Percentiles rank a stretch among this genome's conserved stretches.
These are phyloP conservation scores for Chlorella sp. DNA, from an alignment of 139 green algal genomes.

Conservation along the genomic window DNA sequence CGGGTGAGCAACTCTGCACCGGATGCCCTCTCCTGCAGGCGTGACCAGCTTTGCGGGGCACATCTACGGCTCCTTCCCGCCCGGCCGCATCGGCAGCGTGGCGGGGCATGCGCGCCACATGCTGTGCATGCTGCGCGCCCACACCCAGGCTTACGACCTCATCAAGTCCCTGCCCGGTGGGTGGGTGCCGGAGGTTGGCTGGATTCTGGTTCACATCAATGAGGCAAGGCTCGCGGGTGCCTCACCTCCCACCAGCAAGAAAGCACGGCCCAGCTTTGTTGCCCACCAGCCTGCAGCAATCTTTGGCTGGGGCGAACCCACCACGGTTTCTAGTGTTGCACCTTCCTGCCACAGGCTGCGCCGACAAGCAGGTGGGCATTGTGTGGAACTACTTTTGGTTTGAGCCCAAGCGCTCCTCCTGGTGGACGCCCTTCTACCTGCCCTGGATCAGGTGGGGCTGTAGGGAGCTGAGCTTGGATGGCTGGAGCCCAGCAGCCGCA, in stretches of 20 bases:
- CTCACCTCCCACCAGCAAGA: too few species aligned
- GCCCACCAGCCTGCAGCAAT: too few species aligned
- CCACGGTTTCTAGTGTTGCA: neutral
- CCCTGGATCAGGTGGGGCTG: constrained; percentile 25
- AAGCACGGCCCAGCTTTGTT: too few species aligned
- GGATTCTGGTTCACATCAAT: too few species aligned
- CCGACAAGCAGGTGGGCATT: constrained; percentile 48
- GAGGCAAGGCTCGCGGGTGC: too few species aligned
- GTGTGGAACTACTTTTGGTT: constrained; percentile 73
- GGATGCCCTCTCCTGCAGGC: constrained; percentile 24
- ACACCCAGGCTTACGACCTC: constrained; percentile 69
- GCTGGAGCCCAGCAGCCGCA: neutral
- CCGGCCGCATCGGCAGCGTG: constrained; percentile 61
- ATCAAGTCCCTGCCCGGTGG: constrained; percentile 63
- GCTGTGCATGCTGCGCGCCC: constrained; percentile 58
- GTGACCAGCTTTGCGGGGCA: constrained; percentile 70
- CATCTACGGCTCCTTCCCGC: constrained; percentile 78
- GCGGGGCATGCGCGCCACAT: constrained; percentile 39
- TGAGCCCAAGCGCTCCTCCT: constrained; percentile 39
- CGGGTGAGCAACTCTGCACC: too few species aligned
- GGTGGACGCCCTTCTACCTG: constrained; percentile 32
- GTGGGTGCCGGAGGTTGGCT: neutral
- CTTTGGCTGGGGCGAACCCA: too few species aligned
- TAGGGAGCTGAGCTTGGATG: neutral
- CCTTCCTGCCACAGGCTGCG: constrained; percentile 42